Base-by-base conservation (phyloP, 75 land plant genomes). In the Larix kaempferi region DNA sequence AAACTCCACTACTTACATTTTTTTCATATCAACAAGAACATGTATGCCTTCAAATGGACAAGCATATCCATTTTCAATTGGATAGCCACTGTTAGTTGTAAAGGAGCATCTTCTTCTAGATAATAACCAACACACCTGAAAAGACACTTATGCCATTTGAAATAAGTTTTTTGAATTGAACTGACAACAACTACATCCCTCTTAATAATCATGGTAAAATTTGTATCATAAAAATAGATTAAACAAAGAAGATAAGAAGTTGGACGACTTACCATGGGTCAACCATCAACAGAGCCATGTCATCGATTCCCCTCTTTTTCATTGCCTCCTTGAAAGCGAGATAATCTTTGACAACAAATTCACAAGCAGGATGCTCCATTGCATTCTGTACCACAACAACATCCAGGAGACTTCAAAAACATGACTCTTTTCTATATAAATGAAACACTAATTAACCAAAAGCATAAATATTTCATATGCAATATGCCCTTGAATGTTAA, bases 61-160 rank as follows among this genome's bases (percentile, higher is more conserved):
- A 22, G 99, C 99, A 84, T 97, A 97, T 14, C 98, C 99, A 86
- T 97, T 97, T 77, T 97, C 99, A 91, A 97, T 89, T 27, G 99
- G 95, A 73, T 95, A 92, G 57, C 91, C 98, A 84, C 99, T 94
- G 78, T 94, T 94, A 27, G 99, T 94, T 80, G 94, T 82, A 90
- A 89, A 15, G 99, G 99, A 63, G 95, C 86, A 90, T 97, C 98
- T 73, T 92, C 89, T 69, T 94, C 98, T 35, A 87, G 77, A 64
- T 94, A 76, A 71, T 97, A 97, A 15, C 99, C 99, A 59, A 89
- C 93, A 87, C 99, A 97, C 99, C 98, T 97, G 90, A 15, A 72
- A 25, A 73, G 58, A 37, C 21, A 21, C 56, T 1, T 1, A 29
- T 29, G 19, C 35, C 16, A 33, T 15, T 16, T 54, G 12, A 57